These are phyloP conservation scores for Penicillium nordicum DNA, from an alignment of 2,329 filamentous ascomycete species.

Conservation along the genomic window DNA sequence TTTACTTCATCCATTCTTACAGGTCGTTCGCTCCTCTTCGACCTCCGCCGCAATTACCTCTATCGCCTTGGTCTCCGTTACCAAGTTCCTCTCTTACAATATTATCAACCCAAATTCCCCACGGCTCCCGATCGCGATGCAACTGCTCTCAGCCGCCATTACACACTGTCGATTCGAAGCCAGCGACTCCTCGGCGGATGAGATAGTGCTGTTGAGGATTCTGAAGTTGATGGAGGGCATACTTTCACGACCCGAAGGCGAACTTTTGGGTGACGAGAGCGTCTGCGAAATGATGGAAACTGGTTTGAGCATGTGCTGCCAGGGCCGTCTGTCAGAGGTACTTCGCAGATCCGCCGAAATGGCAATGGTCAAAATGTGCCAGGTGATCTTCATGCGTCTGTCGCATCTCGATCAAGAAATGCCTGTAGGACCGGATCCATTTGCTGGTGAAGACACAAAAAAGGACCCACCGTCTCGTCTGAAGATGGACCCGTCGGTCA, in stretches of 20 bases:
- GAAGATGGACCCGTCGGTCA: conserved; percentile 77
- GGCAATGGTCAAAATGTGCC: conserved; percentile 98
- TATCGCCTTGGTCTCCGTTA: conserved; percentile 85
- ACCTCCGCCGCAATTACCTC: conserved; percentile 96
- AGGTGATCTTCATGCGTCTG: conserved; percentile 92
- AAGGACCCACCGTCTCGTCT: conserved; percentile 68
- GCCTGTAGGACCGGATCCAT: conserved; percentile 61
- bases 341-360: conserved; percentile 89
- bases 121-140: conserved; percentile 88
- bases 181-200: conserved; percentile 89
- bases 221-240: conserved; percentile 98
- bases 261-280: conserved; percentile 93
- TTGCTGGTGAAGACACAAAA: conserved; percentile 53
- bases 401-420: conserved; percentile 80
- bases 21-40: conserved; percentile 93
- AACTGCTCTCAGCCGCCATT: conserved; percentile 87
- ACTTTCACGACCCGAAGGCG: conserved; percentile 88
- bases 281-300: conserved; percentile 99
- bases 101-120: conserved; percentile 81
- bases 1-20: conserved; percentile 87
- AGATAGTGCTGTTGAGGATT: conserved; percentile 91
- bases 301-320: conserved; percentile 93
- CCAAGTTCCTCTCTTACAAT: conserved; percentile 94
- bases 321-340: conserved; percentile 84
- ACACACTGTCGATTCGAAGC: conserved; percentile 98